Conservation (phyloP, 1,139 yeast genomes). For the Pichiaceae sp. region DNA sequence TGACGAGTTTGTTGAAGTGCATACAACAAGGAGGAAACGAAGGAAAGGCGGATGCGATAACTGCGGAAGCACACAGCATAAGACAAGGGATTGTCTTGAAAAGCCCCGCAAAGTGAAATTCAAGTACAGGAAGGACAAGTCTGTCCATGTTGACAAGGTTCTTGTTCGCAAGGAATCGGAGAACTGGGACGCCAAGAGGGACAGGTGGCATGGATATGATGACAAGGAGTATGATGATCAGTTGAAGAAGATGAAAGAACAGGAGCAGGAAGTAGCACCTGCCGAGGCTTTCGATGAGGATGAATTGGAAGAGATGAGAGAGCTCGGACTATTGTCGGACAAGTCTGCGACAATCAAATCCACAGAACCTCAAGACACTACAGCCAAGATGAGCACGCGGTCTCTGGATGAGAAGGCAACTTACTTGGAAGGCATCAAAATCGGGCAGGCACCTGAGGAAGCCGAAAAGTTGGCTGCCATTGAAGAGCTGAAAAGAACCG, state of each 20-base stretch:
- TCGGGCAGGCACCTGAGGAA: background rate
- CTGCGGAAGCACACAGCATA: slow-evolving; percentile 44
- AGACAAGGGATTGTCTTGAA: slow-evolving; percentile 40
- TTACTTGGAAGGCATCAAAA: slow-evolving; percentile 27
- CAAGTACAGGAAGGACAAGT: slow-evolving; percentile 11
- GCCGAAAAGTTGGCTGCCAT: background rate
- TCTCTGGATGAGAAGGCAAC: slow-evolving; percentile 32
- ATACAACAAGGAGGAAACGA: slow-evolving; percentile 19
- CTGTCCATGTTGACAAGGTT: slow-evolving; percentile 15
- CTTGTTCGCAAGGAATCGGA: slow-evolving; percentile 30
- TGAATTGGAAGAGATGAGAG: slow-evolving; percentile 40
- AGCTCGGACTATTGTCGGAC: slow-evolving; percentile 36
- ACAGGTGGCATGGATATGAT: slow-evolving; percentile 73
- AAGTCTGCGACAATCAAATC: background rate
- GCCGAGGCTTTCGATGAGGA: slow-evolving; percentile 29
- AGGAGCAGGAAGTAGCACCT: slow-evolving; percentile 16
- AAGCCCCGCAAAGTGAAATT: slow-evolving; percentile 31
- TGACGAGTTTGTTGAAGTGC: slow-evolving; percentile 22
- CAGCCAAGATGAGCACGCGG: slow-evolving; percentile 21
- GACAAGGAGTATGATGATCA: slow-evolving; percentile 46
- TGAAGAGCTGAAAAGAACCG: background rate
- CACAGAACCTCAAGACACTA: slow-evolving; percentile 2
- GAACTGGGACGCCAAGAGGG: slow-evolving; percentile 62
- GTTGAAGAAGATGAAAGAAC: slow-evolving; percentile 35
- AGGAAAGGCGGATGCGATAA: slow-evolving; percentile 29